Evolutionary conservation across 208 protist genomes (phyloP).

Genomic region (Trichomonas gallinae): DNA sequence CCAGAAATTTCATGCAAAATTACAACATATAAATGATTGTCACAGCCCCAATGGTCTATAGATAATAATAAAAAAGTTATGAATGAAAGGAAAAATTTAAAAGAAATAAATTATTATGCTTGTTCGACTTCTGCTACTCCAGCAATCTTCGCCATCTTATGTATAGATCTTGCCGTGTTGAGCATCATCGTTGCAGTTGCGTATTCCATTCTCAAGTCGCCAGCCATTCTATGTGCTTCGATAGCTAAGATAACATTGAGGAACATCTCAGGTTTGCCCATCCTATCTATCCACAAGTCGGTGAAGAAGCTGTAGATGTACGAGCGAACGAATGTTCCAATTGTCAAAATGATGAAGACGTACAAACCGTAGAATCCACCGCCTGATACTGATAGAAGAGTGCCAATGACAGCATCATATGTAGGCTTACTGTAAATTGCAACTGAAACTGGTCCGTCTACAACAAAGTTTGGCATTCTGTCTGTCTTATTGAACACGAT

Average conservation of each 20-base stretch:
- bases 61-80: too few species aligned
- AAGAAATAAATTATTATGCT: neutral
- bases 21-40: too few species aligned
- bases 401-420: neutral
- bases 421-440: neutral
- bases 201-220: neutral
- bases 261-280: neutral
- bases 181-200: neutral
- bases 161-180: neutral
- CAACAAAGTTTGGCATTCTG: neutral
- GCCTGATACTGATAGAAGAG: neutral
- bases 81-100: neutral
- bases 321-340: neutral
- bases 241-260: neutral
- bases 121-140: neutral
- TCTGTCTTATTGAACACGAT: neutral
- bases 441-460: neutral
- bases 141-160: neutral
- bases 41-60: too few species aligned
- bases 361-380: neutral
- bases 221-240: neutral
- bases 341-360: neutral
- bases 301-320: neutral
- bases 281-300: neutral
- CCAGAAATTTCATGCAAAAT: too few species aligned